Evolutionary conservation across 345 rosid species (phyloP).

Genomic region (Gossypium sturtianum): DNA sequence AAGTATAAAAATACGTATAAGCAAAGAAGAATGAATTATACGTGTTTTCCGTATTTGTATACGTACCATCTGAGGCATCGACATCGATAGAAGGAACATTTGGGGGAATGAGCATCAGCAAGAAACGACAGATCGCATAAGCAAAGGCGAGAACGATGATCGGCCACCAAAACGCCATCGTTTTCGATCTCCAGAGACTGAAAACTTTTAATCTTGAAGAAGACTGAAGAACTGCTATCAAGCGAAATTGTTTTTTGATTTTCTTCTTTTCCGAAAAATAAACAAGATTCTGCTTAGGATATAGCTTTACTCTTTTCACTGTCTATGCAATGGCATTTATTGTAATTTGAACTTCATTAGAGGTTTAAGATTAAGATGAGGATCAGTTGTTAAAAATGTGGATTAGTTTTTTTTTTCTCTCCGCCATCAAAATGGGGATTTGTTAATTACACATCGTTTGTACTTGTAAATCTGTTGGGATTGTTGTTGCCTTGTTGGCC

Average conservation of each 20-base stretch:
- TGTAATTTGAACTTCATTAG: neutral
- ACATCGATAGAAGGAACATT: conserved; percentile 93
- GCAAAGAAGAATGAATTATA: neutral
- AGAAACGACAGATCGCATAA: conserved; percentile 83
- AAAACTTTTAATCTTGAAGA: neutral
- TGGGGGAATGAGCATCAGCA: conserved; percentile 82
- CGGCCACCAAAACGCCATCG: conserved; percentile 91
- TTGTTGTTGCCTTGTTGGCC: too few species aligned
- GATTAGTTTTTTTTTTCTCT: too few species aligned
- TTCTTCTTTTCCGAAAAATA: neutral
- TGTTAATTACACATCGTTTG: too few species aligned
- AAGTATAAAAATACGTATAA: neutral
- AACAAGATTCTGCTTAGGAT: neutral
- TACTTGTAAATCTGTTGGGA: too few species aligned
- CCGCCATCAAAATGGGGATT: too few species aligned
- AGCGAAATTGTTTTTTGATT: neutral
- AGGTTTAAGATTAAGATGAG: neutral
- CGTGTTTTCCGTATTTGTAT: neutral
- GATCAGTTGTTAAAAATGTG: too few species aligned
- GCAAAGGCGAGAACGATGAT: conserved; percentile 77
- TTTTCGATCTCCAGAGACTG: neutral
- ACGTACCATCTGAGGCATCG: conserved; percentile 84
- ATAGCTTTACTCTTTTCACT: too few species aligned
- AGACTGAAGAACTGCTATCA: neutral
- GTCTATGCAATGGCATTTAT: neutral